Conservation (phyloP, 352 stramenopile species). For the Globisporangium emineosum region DNA sequence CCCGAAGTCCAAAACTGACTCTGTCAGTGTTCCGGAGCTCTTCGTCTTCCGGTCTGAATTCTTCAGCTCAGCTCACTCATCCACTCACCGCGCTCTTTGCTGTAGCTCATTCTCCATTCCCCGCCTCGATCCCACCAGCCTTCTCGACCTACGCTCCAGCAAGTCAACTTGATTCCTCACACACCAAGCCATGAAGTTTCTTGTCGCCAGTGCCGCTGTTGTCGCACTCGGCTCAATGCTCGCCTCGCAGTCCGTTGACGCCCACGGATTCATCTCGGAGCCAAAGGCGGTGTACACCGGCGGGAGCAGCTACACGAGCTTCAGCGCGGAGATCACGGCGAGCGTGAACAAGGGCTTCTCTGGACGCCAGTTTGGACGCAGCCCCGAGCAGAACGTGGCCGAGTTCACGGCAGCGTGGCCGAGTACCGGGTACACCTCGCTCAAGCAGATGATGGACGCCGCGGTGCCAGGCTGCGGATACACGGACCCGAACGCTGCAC, state of each 20-base stretch:
- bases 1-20: no score
- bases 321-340: slow-evolving; percentile 30
- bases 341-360: no score
- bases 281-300: slow-evolving; percentile 23
- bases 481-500: slow-evolving; percentile 19
- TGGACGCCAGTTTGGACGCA: no score
- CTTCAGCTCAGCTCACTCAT: no score
- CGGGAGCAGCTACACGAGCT: slow-evolving; percentile 25
- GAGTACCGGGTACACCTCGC: slow-evolving; percentile 6
- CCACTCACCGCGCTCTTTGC: no score
- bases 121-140: background rate
- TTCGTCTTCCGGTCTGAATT: no score
- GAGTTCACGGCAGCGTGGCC: slow-evolving; percentile 14
- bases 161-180: background rate
- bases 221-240: slow-evolving; percentile 1
- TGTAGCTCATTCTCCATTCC: slow-evolving; percentile 1
- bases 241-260: slow-evolving; percentile 2
- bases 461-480: slow-evolving; percentile 25
- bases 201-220: background rate
- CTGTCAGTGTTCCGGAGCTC: no score
- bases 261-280: slow-evolving; percentile 29
- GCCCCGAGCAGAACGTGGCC: slow-evolving; percentile 16
- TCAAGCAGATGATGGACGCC: slow-evolving; percentile 33
- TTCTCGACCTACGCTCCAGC: background rate
- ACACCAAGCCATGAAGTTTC: slow-evolving; percentile 10